Conservation (phyloP, 768 basidiomycete genomes). For the Naganishia vishniacii region DNA sequence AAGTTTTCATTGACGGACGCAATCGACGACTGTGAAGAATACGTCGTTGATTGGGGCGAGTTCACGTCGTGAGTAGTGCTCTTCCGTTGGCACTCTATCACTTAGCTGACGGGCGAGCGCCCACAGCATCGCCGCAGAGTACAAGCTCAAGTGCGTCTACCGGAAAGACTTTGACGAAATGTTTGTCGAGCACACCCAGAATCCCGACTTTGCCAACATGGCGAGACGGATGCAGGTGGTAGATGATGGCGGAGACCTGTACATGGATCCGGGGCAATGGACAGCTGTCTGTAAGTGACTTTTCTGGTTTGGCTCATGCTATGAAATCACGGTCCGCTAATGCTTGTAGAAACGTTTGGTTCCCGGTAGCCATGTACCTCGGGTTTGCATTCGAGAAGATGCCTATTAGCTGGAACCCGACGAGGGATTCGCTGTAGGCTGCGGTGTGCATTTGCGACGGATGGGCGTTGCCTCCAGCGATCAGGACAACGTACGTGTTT, state of each 20-base stretch:
- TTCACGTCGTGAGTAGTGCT: constrained; percentile 66
- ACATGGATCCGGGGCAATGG: constrained; percentile 92
- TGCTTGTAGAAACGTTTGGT: too few relatives aligned
- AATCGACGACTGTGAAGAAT: constrained; percentile 95
- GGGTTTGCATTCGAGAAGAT: constrained; percentile 80
- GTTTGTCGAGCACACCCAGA: constrained; percentile 71
- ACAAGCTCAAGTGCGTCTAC: constrained; percentile 67
- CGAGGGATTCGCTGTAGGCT: background rate
- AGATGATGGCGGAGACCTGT: constrained; percentile 70
- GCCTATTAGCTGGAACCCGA: constrained; percentile 13
- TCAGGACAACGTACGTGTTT: too few relatives aligned
- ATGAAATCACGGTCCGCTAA: too few relatives aligned
- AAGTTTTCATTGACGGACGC: constrained; percentile 90
- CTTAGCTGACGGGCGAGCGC: background rate
- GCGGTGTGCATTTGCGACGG: too few relatives aligned
- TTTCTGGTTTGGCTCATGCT: too few relatives aligned
- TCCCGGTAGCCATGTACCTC: constrained; percentile 75
- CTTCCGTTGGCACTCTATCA: background rate
- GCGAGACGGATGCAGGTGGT: constrained; percentile 88
- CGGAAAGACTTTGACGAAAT: constrained; percentile 86
- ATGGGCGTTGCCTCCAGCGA: too few relatives aligned
- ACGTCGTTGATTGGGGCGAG: constrained; percentile 89
- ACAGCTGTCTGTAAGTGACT: constrained; percentile 86
- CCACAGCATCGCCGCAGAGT: constrained; percentile 73
- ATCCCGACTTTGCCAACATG: constrained; percentile 73